phyloP scores from a whole-genome alignment of 2,329 filamentous ascomycete species.

The Xylaria polymorpha region DNA sequence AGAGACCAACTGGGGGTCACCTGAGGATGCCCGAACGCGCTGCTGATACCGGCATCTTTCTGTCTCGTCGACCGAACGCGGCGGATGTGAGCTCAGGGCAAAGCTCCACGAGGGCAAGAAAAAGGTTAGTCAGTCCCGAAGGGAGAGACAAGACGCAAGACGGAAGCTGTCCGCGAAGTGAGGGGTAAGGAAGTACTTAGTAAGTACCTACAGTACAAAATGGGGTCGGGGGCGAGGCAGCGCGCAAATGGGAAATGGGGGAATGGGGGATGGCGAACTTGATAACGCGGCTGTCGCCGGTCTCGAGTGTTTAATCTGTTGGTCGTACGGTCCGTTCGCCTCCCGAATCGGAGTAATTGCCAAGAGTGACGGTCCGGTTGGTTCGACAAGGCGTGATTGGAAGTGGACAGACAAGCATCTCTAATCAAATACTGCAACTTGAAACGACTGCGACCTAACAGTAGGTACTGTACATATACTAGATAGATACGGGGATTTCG shows the following conservation, averaged over 20 bases:
- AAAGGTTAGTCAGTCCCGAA: constrained; percentile 16
- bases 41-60: constrained; percentile 38
- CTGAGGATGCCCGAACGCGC: constrained; percentile 46
- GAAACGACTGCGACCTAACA: constrained; percentile 35
- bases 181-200: constrained; percentile 32
- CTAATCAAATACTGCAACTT: constrained; percentile 18
- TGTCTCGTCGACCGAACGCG: constrained; percentile 37
- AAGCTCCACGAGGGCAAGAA: constrained; percentile 32
- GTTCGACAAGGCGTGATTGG: constrained; percentile 20
- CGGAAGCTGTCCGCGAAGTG: constrained; percentile 43
- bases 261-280: constrained; percentile 34
- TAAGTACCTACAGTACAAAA: neutral
- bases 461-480: too few species aligned
- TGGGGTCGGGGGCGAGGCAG: constrained; percentile 29
- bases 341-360: constrained; percentile 34
- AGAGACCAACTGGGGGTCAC: constrained; percentile 50
- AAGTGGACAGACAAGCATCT: constrained; percentile 10
- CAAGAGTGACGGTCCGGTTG: constrained; percentile 32
- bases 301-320: constrained; percentile 35
- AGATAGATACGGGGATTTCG: constrained; percentile 1
- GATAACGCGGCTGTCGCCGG: constrained; percentile 39
- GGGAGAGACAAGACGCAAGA: constrained; percentile 42
- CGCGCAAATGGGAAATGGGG: too few species aligned
- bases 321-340: constrained; percentile 29
- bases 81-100: constrained; percentile 26